Conservation (phyloP, 225 moss, liverwort and hornwort species). For the Polytrichum formosum region DNA sequence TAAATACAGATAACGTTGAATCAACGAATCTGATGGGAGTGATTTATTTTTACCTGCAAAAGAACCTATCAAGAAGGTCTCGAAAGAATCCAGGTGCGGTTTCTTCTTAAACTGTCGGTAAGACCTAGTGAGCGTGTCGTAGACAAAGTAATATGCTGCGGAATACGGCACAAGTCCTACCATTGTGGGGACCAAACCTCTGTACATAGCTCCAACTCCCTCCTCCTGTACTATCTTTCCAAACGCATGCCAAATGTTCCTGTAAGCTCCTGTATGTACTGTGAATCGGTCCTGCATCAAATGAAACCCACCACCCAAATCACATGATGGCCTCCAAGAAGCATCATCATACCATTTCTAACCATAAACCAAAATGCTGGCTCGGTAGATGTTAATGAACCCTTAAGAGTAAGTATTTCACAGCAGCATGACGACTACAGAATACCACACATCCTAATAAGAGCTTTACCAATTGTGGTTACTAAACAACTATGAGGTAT, state of each 20-base stretch:
- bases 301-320: background rate
- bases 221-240: slow-evolving; percentile 46
- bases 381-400: background rate
- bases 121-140: slow-evolving; percentile 28
- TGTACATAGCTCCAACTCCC: slow-evolving; percentile 41
- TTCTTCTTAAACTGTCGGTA: slow-evolving; percentile 23
- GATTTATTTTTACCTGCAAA: slow-evolving; percentile 25
- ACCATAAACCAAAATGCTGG: too few relatives aligned
- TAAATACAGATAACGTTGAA: too few relatives aligned
- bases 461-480: too few relatives aligned
- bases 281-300: slow-evolving; percentile 38
- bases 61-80: slow-evolving; percentile 35
- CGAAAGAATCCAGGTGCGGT: slow-evolving; percentile 29
- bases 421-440: too few relatives aligned
- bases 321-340: background rate
- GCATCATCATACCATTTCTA: too few relatives aligned
- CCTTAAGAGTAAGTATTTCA: too few relatives aligned
- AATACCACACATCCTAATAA: too few relatives aligned
- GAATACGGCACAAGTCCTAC: slow-evolving; percentile 46
- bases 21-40: too few relatives aligned
- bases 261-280: slow-evolving; percentile 41
- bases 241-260: slow-evolving; percentile 34
- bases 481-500: too few relatives aligned
- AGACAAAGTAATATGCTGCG: slow-evolving; percentile 40
- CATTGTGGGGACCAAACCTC: slow-evolving; percentile 39